A percentile compares a stretch with the other conserved stretches of the same genome.
Evolutionary conservation across 768 basidiomycete genomes (phyloP).

Genomic region (Scleroderma bovista): DNA sequence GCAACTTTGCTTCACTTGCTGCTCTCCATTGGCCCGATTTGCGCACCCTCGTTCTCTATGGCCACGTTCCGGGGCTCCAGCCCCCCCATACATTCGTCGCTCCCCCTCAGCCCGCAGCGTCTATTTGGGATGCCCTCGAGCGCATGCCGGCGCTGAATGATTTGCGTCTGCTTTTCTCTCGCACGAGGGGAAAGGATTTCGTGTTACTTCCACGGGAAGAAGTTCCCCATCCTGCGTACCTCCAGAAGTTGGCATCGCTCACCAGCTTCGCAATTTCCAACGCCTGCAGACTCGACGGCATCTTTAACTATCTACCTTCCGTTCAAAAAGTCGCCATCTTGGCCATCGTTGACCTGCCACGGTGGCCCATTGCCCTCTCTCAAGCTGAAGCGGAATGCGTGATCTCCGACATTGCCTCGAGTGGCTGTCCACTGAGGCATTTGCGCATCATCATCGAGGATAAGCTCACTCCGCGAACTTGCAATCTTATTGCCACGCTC

Average conservation of each 20-base stretch:
- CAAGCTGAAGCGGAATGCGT: conserved; percentile 28
- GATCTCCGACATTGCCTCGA: conserved; percentile 24
- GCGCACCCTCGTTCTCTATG: conserved; percentile 27
- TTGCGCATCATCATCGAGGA: conserved; percentile 33
- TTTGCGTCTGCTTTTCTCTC: conserved; percentile 29
- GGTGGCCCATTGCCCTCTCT: conserved; percentile 31
- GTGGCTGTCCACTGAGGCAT: conserved; percentile 28
- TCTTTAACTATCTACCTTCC: conserved; percentile 26
- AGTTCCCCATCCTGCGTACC: conserved; percentile 15
- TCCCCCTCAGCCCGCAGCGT: not conserved
- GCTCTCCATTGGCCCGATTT: conserved; percentile 28
- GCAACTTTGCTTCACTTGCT: conserved; percentile 21
- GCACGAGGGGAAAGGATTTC: conserved; percentile 21
- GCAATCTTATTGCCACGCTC: conserved; percentile 21
- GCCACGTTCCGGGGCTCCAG: conserved; percentile 18
- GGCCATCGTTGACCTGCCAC: conserved; percentile 30
- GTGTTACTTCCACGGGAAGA: conserved; percentile 19
- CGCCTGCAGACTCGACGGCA: conserved; percentile 25
- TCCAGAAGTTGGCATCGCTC: conserved; percentile 27
- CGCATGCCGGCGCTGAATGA: conserved; percentile 28
- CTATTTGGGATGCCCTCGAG: conserved; percentile 24
- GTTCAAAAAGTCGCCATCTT: conserved; percentile 27
- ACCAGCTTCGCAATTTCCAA: conserved; percentile 33
- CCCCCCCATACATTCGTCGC: conserved; percentile 11
- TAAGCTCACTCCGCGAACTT: conserved; percentile 29